Evolutionary conservation across 768 basidiomycete species (phyloP), one percentile per base, ranked within the genome.

Genomic region (Lactifluus rugatus): DNA sequence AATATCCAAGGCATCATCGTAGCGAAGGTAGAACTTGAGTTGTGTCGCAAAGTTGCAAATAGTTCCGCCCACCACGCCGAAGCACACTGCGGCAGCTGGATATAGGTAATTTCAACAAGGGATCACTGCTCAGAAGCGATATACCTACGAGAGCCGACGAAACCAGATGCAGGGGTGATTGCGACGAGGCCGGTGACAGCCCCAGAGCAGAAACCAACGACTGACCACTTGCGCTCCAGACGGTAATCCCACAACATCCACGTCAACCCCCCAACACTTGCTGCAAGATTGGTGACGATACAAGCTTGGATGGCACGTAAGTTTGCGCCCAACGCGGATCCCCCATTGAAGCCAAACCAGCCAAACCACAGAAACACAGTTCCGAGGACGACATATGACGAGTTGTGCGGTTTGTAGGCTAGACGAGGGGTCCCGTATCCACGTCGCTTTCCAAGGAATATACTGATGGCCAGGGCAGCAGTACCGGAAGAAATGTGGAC

Each of bases 191-290:
- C 95, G 8, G 85, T 76, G 58, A 97, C 90, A 34, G 92, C 91
- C 19, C 95, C 95, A 2, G 93, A 93, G 72, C 95, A 98, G 74
- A 95, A 95, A 7, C 93, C 93, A 60, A 97, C 91, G 1, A 82
- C 87, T 51, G 82, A 85, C 93, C 93, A 96, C 69, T 96, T 95
- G 70, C 80, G 80, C 72, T 96, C 94, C 48, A 96, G 79, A 57
- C 94, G 84, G 72, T 83, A 97, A 75, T 98, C 94, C 89, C 83
- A 89, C 53, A 93, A 71, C 90, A 94, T 93, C 91, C 92, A 95
- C 3, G 87, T 88, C 57, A 94, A 61, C 4, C 90, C 92, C 41
- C 85, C 93, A n/a, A 91, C 85, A 50, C 81, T 81, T 1, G 92
- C 95, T 2, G 93, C 89, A 55, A 97, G 73, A 71, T 97, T 98